Evolutionary conservation across 2,329 filamentous ascomycete genomes (phyloP).

Genomic region (Hortaea werneckii): DNA sequence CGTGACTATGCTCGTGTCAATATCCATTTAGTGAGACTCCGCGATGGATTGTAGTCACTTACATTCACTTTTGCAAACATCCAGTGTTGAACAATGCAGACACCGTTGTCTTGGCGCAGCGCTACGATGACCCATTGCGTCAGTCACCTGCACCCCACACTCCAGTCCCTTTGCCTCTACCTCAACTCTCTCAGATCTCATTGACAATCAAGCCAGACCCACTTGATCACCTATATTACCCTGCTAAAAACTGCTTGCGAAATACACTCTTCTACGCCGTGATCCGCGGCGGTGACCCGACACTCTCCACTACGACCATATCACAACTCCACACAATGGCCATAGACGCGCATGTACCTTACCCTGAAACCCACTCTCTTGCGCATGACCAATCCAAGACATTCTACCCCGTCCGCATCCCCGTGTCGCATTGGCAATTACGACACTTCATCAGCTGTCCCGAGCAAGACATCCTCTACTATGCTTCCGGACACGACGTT

Average conservation of each 20-base stretch:
- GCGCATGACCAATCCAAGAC: slow-evolving; percentile 31
- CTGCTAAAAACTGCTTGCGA: no score
- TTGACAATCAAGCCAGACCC: no score
- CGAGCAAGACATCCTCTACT: slow-evolving; percentile 69
- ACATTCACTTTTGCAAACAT: no score
- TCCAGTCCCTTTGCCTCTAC: background rate
- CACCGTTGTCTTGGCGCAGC: background rate
- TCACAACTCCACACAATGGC: slow-evolving; percentile 2
- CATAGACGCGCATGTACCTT: slow-evolving; percentile 2
- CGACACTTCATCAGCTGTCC: slow-evolving; percentile 81
- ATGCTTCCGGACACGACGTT: slow-evolving; percentile 61
- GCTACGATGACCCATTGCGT: background rate
- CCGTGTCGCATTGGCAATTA: slow-evolving; percentile 66
- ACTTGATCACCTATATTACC: no score
- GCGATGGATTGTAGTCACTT: no score
- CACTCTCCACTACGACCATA: background rate
- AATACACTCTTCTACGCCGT: background rate
- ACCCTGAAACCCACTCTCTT: slow-evolving; percentile 35
- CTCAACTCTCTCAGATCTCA: background rate
- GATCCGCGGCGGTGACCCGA: background rate
- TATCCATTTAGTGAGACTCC: no score
- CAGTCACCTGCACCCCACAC: background rate
- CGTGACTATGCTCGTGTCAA: no score
- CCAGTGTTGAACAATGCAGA: background rate
- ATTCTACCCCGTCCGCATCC: slow-evolving; percentile 40